Evolutionary conservation across 2,329 filamentous ascomycete genomes (phyloP).

Genomic region (Aspergillus felis): DNA sequence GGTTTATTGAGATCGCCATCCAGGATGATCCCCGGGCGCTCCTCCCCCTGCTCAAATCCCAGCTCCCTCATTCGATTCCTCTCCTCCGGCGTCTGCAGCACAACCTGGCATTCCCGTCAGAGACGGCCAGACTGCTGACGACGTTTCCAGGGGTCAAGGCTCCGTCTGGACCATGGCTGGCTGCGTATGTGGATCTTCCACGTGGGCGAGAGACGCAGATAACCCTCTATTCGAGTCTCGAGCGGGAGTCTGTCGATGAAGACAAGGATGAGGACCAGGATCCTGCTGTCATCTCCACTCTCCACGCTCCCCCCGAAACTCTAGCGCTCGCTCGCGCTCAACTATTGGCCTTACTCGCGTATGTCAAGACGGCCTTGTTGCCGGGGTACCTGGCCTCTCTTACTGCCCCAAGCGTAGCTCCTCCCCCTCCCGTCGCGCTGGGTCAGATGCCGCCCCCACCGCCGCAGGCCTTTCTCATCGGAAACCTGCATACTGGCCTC

Average conservation of each 20-base stretch:
- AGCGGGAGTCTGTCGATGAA: slow-evolving; percentile 17
- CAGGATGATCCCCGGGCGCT: slow-evolving; percentile 13
- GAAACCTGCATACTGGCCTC: slow-evolving; percentile 34
- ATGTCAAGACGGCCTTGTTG: slow-evolving; percentile 23
- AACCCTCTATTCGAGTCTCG: slow-evolving; percentile 40
- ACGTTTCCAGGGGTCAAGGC: slow-evolving; percentile 24
- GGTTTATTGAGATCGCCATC: slow-evolving; percentile 15
- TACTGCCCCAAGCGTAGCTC: neutral
- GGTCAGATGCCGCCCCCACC: slow-evolving; percentile 23
- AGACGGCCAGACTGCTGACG: slow-evolving; percentile 31
- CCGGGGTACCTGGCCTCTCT: slow-evolving; percentile 23
- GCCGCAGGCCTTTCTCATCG: slow-evolving; percentile 33
- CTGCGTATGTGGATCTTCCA: slow-evolving; percentile 38
- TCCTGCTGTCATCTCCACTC: slow-evolving; percentile 7
- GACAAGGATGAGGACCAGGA: slow-evolving; percentile 5
- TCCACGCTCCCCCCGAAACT: slow-evolving; percentile 6
- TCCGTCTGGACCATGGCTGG: slow-evolving; percentile 33
- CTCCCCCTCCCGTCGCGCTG: neutral
- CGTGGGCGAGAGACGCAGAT: slow-evolving; percentile 40
- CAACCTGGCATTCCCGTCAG: slow-evolving; percentile 25
- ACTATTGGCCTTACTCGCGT: slow-evolving; percentile 24
- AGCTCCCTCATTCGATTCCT: slow-evolving; percentile 37
- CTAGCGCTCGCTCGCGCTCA: slow-evolving; percentile 22
- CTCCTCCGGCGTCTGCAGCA: slow-evolving; percentile 39
- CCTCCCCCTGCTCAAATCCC: slow-evolving; percentile 27